Percentiles rank a stretch among this genome's conserved stretches.
Evolutionary conservation across 148 eudicot species (phyloP).

Genomic region (Vaccinium darrowii): DNA sequence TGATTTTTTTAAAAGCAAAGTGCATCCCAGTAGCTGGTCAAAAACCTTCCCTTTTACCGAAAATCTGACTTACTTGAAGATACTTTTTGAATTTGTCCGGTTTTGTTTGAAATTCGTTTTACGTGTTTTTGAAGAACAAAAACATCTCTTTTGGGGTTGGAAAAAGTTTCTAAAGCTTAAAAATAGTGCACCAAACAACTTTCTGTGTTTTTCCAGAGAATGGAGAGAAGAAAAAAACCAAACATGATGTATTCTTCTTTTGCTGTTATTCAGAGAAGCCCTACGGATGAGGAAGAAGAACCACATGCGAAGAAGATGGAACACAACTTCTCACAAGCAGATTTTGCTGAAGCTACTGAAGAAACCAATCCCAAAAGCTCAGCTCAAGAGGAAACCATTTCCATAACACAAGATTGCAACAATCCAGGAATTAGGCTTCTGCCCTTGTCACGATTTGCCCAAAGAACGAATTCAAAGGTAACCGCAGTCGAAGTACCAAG

Average conservation of each 20-base stretch:
- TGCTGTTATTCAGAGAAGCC: conserved; percentile 44
- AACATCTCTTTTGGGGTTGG: background rate
- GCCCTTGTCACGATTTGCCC: conserved; percentile 36
- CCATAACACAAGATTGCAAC: background rate
- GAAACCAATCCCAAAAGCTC: conserved; percentile 12
- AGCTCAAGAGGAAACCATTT: conserved; percentile 19
- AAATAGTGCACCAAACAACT: background rate
- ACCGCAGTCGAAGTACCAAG: conserved; percentile 40
- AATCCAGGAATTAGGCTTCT: conserved; percentile 28
- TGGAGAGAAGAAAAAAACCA: background rate
- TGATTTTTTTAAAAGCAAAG: background rate
- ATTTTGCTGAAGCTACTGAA: conserved; percentile 15
- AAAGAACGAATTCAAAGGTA: conserved; percentile 29
- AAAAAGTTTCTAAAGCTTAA: background rate
- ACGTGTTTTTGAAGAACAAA: background rate
- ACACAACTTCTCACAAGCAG: conserved; percentile 25
- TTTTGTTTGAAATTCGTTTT: background rate
- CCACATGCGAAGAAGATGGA: conserved; percentile 14
- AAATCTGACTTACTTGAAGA: background rate
- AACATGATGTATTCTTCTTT: background rate
- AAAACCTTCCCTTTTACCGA: background rate
- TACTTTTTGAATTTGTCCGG: background rate
- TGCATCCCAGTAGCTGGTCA: background rate
- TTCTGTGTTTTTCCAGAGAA: background rate
- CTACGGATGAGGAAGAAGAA: conserved; percentile 57